Base-by-base conservation (phyloP, 305 asterid genomes). In the Fraxinus platypoda region DNA sequence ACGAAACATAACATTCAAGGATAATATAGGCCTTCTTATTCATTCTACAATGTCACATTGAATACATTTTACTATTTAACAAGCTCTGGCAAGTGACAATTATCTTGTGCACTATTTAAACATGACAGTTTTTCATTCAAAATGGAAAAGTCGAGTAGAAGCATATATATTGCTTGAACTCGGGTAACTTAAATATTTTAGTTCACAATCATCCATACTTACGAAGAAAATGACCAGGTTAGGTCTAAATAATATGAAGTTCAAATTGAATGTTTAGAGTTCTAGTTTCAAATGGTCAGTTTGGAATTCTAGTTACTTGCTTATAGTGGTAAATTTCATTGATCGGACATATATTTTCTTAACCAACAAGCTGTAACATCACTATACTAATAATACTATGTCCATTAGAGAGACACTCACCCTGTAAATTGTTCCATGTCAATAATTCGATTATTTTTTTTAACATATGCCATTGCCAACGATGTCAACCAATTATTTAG, bases 341-440 rank as follows among this genome's bases (percentile, higher is more conserved):
- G 26, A 49, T 52, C 68, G 28, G 71, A 6, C 19, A 23, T 73
- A 77, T 80, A 33, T 38, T 71, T 81, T 79, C 59, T 78, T 21
- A 13, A 75, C 68, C 13, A 2, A 28, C 13, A 19, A 37, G 11
- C 49, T 34, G 75, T 34, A 64, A 30, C 34, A 57, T 25, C 71
- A 54, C 28, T 57, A 6, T 21, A 57, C 12, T 43, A 12, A 12
- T 12, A 43, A 43, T 46, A 7, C 62, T 17, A 52, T 52, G 23
- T 34, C 75, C 38, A 31, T 31, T 9, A 52, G n/a, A 74, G 49
- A 8, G 79, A 35, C 26, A 46, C 52, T 59, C 41, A 11, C 49
- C 68, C 37, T 15, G 11, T 79, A 6, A 41, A 66, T 66, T 59
- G 28, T n/a, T 73, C 82, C 79, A 21, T 52, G 34, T 4, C 1